Conservation (phyloP, 2,329 filamentous ascomycete genomes). For the Cordyceps javanica region DNA sequence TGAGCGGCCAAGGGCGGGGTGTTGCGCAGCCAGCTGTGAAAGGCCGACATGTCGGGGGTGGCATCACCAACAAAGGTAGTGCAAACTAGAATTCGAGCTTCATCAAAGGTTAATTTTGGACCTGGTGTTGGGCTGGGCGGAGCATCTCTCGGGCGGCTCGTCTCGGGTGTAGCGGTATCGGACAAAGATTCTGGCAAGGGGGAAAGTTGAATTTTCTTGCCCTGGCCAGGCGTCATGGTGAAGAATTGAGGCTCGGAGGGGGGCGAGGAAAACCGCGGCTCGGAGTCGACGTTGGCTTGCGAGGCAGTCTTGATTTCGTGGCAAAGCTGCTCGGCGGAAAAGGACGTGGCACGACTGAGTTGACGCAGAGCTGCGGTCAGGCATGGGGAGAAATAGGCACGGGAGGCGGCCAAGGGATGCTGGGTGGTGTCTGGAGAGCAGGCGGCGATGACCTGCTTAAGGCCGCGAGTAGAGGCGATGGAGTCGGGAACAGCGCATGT, state of each 20-base stretch:
- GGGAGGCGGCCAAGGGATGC: conserved; percentile 28
- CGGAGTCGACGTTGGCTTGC: conserved; percentile 31
- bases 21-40: conserved; percentile 60
- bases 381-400: conserved; percentile 52
- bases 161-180: not conserved
- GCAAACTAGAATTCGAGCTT: conserved; percentile 57
- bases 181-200: conserved; percentile 29
- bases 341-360: conserved; percentile 45
- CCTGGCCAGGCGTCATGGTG: conserved; percentile 47
- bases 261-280: conserved; percentile 28
- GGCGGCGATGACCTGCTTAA: conserved; percentile 59
- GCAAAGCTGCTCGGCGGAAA: conserved; percentile 49
- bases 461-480: conserved; percentile 45
- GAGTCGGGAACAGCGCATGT: conserved; percentile 52
- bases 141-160: conserved; percentile 25
- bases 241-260: conserved; percentile 35
- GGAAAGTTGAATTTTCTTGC: conserved; percentile 46
- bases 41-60: conserved; percentile 59
- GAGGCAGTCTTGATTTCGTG: conserved; percentile 46
- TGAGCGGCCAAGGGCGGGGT: conserved; percentile 50
- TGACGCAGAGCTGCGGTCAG: conserved; percentile 49
- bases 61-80: conserved; percentile 62
- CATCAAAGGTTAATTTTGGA: conserved; percentile 54
- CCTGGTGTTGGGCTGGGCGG: conserved; percentile 39
- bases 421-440: conserved; percentile 38